Evolutionary conservation across 2,329 filamentous ascomycete genomes (phyloP).

Genomic region (Periconia macrospinosa): DNA sequence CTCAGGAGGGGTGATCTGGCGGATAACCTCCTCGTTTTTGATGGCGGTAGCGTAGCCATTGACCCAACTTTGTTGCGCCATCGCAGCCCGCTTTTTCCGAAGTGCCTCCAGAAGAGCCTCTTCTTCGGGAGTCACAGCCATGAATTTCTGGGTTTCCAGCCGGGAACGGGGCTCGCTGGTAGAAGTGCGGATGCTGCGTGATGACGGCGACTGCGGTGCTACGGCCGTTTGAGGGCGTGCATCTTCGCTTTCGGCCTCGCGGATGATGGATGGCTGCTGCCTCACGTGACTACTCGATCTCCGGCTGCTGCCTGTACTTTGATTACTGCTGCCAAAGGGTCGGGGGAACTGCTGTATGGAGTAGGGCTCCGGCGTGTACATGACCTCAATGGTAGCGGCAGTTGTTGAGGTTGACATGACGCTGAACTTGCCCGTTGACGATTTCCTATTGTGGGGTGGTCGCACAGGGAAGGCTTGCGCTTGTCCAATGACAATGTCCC

Average conservation of each 20-base stretch:
- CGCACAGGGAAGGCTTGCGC: conserved; percentile 42
- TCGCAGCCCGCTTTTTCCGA: conserved; percentile 52
- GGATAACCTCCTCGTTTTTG: conserved; percentile 30
- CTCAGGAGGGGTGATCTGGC: conserved; percentile 17
- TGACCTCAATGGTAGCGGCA: conserved; percentile 44
- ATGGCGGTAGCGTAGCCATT: conserved; percentile 42
- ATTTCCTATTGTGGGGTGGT: conserved; percentile 19
- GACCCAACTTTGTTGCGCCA: conserved; percentile 46
- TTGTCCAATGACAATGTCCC: conserved; percentile 40
- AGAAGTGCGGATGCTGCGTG: conserved; percentile 34
- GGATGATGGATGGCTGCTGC: conserved; percentile 44
- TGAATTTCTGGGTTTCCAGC: conserved; percentile 39
- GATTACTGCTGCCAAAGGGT: conserved; percentile 17
- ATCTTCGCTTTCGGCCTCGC: conserved; percentile 38
- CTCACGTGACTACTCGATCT: conserved; percentile 36
- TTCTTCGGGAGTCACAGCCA: conserved; percentile 55
- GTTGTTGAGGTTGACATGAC: conserved; percentile 37
- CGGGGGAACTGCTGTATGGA: conserved; percentile 19
- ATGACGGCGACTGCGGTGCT: conserved; percentile 27
- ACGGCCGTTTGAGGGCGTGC: conserved; percentile 32
- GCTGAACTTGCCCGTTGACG: conserved; percentile 36
- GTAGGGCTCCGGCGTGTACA: conserved; percentile 39
- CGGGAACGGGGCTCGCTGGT: conserved; percentile 33
- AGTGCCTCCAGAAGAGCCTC: conserved; percentile 54
- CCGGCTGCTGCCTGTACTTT: conserved; percentile 12